Conservation (phyloP, 331 rosid species). For the Ulmus americana region DNA sequence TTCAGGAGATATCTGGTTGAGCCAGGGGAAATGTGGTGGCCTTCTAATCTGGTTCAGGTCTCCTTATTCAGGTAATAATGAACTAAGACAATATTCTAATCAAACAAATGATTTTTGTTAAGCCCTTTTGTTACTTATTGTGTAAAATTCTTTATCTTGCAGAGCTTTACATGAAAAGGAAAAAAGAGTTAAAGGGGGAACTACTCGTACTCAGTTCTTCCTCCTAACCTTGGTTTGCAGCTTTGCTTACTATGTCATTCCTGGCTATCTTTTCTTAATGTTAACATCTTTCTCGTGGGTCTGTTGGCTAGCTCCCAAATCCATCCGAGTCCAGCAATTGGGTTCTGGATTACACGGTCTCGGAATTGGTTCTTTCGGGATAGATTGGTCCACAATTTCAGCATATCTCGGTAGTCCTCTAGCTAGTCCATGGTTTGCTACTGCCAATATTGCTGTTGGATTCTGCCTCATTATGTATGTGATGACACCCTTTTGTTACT, state of each 20-base stretch:
- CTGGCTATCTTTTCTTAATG: conserved; percentile 50
- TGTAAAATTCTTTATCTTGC: conserved; percentile 15
- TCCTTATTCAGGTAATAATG: conserved; percentile 48
- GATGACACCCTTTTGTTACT: conserved; percentile 65
- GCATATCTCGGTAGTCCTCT: conserved; percentile 71
- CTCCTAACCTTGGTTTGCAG: conserved; percentile 36
- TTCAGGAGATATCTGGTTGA: conserved; percentile 66
- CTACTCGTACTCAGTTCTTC: conserved; percentile 45
- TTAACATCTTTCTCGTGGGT: conserved; percentile 58
- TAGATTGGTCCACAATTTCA: conserved; percentile 70
- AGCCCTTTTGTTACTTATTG: not conserved
- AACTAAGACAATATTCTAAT: too few relatives aligned
- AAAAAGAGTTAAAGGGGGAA: conserved; percentile 43
- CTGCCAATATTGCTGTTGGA: conserved; percentile 59
- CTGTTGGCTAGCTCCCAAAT: conserved; percentile 57
- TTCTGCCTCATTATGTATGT: conserved; percentile 59
- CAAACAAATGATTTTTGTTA: too few relatives aligned
- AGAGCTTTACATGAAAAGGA: conserved; percentile 78
- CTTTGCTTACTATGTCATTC: conserved; percentile 56
- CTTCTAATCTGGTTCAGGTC: conserved; percentile 69
- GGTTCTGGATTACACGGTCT: conserved; percentile 76
- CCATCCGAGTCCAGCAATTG: conserved; percentile 50
- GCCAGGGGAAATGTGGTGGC: conserved; percentile 91
- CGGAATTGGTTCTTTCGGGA: conserved; percentile 56
- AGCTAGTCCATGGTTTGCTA: conserved; percentile 87